These are phyloP conservation scores for Neurospora sublineolata DNA, from an alignment of 495 filamentous ascomycete species.

Conservation along the genomic window DNA sequence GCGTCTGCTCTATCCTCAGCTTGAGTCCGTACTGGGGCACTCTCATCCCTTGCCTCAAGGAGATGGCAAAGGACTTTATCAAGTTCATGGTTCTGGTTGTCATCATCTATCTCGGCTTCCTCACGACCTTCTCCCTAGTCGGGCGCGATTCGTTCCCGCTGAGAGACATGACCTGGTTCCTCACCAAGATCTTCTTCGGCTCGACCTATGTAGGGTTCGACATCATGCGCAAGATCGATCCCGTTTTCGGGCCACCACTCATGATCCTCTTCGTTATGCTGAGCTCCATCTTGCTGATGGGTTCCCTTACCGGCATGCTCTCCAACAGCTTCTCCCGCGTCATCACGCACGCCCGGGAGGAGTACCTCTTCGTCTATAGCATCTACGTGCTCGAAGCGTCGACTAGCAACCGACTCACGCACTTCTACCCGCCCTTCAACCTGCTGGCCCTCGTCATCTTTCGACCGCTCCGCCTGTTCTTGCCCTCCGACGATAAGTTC, in stretches of 20 bases:
- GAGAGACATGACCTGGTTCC: constrained; percentile 70
- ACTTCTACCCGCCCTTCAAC: constrained; percentile 70
- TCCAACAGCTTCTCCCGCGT: constrained; percentile 84
- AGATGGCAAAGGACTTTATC: constrained; percentile 89
- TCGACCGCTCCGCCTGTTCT: constrained; percentile 67
- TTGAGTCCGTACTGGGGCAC: constrained; percentile 82
- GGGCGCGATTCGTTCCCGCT: constrained; percentile 65
- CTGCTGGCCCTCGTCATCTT: constrained; percentile 73
- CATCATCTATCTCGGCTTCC: constrained; percentile 74
- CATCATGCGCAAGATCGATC: constrained; percentile 35
- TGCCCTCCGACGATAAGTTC: constrained; percentile 55
- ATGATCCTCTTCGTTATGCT: constrained; percentile 77
- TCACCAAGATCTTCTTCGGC: constrained; percentile 73
- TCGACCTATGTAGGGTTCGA: constrained; percentile 74
- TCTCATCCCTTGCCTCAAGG: constrained; percentile 73
- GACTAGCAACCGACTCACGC: constrained; percentile 66
- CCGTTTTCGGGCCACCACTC: constrained; percentile 49
- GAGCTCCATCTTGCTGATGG: constrained; percentile 84
- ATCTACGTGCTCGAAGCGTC: constrained; percentile 71
- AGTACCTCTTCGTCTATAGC: constrained; percentile 72
- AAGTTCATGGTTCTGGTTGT: constrained; percentile 83
- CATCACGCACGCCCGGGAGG: constrained; percentile 56
- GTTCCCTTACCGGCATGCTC: constrained; percentile 81
- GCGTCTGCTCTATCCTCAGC: constrained; percentile 81
- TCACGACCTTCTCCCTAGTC: constrained; percentile 85